Conservation (phyloP, 2,329 filamentous ascomycete species). For the Fusarium clavum region DNA sequence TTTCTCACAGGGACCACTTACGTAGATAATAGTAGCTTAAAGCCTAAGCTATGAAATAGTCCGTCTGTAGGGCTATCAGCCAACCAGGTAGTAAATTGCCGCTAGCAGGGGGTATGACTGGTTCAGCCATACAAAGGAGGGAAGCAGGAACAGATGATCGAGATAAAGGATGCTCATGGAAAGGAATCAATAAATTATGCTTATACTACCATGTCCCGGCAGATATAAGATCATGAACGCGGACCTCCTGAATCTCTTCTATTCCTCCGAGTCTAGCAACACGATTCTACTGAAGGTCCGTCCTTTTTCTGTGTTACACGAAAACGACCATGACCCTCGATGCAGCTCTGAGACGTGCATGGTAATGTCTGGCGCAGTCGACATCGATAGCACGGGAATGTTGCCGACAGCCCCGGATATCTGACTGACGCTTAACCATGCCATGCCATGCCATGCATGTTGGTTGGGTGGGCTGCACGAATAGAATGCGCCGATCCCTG, state of each 20-base stretch:
- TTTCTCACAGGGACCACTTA: not conserved
- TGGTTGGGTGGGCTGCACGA: not conserved
- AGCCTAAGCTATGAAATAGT: not conserved
- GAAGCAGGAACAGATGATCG: not conserved
- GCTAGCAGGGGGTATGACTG: conserved; percentile 5
- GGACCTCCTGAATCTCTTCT: not conserved
- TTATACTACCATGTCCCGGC: not conserved
- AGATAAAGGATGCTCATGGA: not conserved
- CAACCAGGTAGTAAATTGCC: not conserved
- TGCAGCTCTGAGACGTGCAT: conserved; percentile 11
- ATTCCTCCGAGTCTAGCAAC: not conserved
- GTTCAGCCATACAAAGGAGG: not conserved
- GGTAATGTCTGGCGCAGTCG: not conserved
- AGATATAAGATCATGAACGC: not conserved
- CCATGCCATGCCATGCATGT: conserved; percentile 14
- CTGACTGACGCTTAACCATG: conserved; percentile 12
- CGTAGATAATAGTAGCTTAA: not conserved
- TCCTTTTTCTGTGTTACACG: not conserved
- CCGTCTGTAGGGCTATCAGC: not conserved
- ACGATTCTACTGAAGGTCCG: not conserved
- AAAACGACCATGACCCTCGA: not conserved
- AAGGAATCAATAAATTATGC: not conserved
- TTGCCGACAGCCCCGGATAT: conserved; percentile 19
- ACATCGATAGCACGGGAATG: conserved; percentile 9
- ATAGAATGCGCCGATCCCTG: conserved; percentile 25